Evolutionary conservation across 2,329 filamentous ascomycete species (phyloP).

Genomic region (Aspergillus proliferans): DNA sequence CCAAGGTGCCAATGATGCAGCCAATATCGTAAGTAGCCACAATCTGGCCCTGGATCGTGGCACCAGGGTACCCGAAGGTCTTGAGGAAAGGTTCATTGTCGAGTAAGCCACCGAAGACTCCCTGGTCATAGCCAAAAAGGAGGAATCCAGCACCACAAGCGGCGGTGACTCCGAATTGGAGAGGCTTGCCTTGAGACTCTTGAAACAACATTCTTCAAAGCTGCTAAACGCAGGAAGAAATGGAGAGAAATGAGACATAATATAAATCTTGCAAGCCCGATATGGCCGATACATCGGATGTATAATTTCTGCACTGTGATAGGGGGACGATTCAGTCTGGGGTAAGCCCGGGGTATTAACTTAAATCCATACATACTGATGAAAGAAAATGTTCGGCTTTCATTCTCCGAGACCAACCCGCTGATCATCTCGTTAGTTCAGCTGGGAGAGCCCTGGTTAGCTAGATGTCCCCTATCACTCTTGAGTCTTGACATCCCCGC

Average conservation of each 20-base stretch:
- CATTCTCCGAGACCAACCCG: background rate
- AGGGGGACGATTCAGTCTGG: background rate
- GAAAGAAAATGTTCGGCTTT: background rate
- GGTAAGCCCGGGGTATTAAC: background rate
- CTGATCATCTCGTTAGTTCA: background rate
- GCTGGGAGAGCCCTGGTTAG: background rate
- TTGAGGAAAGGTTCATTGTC: constrained; percentile 11
- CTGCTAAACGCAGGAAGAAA: background rate
- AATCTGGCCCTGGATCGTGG: constrained; percentile 17
- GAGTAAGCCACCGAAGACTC: constrained; percentile 19
- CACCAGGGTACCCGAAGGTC: constrained; percentile 12
- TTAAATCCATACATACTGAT: background rate
- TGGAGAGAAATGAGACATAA: background rate
- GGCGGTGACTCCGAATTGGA: constrained; percentile 4
- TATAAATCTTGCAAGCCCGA: background rate
- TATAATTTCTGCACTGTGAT: background rate
- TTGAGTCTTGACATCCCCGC: too few species aligned
- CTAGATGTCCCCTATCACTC: too few species aligned
- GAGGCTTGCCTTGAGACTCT: background rate
- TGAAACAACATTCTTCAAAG: background rate
- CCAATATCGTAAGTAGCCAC: constrained; percentile 17
- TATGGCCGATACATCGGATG: background rate
- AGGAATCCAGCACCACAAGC: constrained; percentile 15
- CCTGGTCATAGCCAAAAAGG: constrained; percentile 24
- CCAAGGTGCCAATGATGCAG: constrained; percentile 12